Evolutionary conservation across 2,329 filamentous ascomycete genomes (phyloP).

Genomic region (Aspergillus sp.): DNA sequence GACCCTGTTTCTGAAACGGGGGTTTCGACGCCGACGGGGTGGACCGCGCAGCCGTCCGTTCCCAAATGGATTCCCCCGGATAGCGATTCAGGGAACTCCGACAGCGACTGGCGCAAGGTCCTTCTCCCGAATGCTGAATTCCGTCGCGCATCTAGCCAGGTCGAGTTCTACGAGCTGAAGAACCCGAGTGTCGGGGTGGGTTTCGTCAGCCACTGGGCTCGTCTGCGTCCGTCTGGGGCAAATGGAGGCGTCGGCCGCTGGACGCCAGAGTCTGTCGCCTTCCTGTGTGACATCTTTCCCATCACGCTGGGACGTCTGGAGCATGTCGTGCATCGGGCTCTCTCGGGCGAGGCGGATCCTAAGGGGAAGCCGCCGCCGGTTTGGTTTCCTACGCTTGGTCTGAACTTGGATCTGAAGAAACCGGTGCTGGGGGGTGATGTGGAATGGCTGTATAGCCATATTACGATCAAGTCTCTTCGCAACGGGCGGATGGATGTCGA

Average conservation of each 20-base stretch:
- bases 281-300: slow-evolving; percentile 2
- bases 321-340: neutral
- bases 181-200: neutral
- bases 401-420: slow-evolving; percentile 5
- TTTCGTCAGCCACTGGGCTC: neutral
- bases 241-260: neutral
- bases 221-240: neutral
- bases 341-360: neutral
- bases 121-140: neutral
- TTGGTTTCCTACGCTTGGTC: slow-evolving; percentile 2
- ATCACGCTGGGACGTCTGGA: slow-evolving; percentile 1
- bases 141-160: neutral
- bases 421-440: neutral
- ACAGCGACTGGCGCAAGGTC: neutral
- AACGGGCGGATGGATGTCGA: slow-evolving; percentile 4
- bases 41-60: neutral
- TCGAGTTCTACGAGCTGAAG: neutral
- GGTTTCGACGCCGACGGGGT: neutral
- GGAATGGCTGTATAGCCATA: slow-evolving; percentile 3
- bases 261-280: slow-evolving; percentile 2
- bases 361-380: neutral
- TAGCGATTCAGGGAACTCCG: neutral
- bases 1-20: neutral
- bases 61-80: neutral
- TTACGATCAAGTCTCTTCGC: neutral